phyloP scores from a whole-genome alignment of 1,284 basidiomycete genomes.

The Ganoderma multipileum region DNA sequence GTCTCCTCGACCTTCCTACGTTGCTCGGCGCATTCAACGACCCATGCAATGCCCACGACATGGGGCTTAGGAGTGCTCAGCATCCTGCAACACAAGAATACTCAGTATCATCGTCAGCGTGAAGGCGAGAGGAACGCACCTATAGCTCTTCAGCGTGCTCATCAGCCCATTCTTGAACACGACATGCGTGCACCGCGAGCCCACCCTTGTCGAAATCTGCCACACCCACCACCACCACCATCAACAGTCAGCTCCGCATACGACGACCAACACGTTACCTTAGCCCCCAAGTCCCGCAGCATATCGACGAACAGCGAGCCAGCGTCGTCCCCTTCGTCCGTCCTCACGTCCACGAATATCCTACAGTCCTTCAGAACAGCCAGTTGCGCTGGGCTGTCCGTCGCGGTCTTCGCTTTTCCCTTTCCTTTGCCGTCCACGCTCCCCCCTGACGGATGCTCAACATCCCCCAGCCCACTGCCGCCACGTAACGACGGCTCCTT shows the following conservation, averaged over 20 bases:
- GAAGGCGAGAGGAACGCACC: slow-evolving; percentile 44
- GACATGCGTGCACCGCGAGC: slow-evolving; percentile 88
- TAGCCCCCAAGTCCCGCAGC: slow-evolving; percentile 82
- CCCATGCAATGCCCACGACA: slow-evolving; percentile 92
- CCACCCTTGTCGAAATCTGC: slow-evolving; percentile 67
- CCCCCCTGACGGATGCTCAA: slow-evolving; percentile 1
- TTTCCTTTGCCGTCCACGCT: slow-evolving; percentile 29
- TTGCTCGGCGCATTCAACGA: slow-evolving; percentile 85
- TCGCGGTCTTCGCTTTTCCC: slow-evolving; percentile 43
- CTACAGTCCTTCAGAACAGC: slow-evolving; percentile 76
- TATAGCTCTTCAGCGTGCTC: slow-evolving; percentile 79
- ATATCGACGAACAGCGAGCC: slow-evolving; percentile 87
- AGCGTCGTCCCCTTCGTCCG: slow-evolving; percentile 87
- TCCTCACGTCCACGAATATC: slow-evolving; percentile 90
- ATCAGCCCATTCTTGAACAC: slow-evolving; percentile 88
- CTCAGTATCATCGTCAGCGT: background rate
- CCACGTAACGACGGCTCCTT: slow-evolving; percentile 14
- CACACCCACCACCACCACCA: slow-evolving; percentile 18
- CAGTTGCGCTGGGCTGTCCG: slow-evolving; percentile 44
- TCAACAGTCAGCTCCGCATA: background rate
- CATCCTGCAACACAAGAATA: slow-evolving; percentile 44
- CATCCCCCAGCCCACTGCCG: slow-evolving; percentile 2
- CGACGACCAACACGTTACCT: slow-evolving; percentile 55
- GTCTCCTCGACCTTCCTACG: slow-evolving; percentile 70
- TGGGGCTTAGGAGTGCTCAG: slow-evolving; percentile 74